Base-by-base conservation (phyloP, 2,329 filamentous ascomycete species). In the Parastagonospora avenae region DNA sequence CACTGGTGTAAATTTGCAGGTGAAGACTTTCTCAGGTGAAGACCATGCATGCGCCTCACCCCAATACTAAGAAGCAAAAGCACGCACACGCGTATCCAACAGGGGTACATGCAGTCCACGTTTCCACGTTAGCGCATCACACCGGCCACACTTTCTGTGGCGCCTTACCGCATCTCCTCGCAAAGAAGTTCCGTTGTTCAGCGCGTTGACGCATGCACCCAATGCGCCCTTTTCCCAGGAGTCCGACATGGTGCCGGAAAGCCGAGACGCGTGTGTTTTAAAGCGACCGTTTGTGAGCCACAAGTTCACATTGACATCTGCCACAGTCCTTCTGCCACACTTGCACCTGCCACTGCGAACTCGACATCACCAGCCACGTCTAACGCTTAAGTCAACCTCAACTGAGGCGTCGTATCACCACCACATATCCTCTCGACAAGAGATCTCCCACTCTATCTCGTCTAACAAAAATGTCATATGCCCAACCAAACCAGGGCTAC, bases 401-500 rank as follows among this genome's bases (percentile, higher is more conserved):
- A 4, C 14, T 8, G 8, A n/a, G 11, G 38, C 27, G 11, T 42
- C 29, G 29, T 29, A 32, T 31, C 33, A 29, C n/a, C 16, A 46
- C 29, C 4, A 42, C 30, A 52, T n/a, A n/a, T n/a, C n/a, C n/a
- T n/a, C n/a, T n/a, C n/a, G n/a, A n/a, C n/a, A n/a, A n/a, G n/a
- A n/a, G n/a, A n/a, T n/a, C n/a, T n/a, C n/a, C n/a, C n/a, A n/a
- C n/a, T n/a, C n/a, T n/a, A n/a, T n/a, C n/a, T n/a, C n/a, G n/a
- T n/a, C n/a, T n/a, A n/a, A n/a, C n/a, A n/a, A n/a, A n/a, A n/a
- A 63, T 60, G 54, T 58, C 59, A 27, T 59, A 61, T 44, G 52
- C 43, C 1, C 52, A 59, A 29, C 57, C 58, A 54, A 53, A 57
- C 42, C 58, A 59, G 41, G 59, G 54, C 2, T 63, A 65, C 46